phyloP scores from a whole-genome alignment of 2,329 filamentous ascomycete genomes.

The Sclerotiophoma versabilis region DNA sequence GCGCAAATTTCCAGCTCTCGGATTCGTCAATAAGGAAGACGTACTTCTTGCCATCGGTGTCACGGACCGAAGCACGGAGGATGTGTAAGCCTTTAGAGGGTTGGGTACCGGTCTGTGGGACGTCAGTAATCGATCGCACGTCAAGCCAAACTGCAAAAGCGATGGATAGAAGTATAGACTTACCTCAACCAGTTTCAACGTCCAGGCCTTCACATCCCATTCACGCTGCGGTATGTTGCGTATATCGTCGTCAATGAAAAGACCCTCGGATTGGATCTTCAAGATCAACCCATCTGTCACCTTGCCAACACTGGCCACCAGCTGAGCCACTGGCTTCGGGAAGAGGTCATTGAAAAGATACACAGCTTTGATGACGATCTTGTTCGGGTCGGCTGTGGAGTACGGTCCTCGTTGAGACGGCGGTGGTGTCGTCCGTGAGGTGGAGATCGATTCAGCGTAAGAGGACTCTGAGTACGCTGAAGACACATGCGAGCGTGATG shows the following conservation, averaged over 20 bases:
- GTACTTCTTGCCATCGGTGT: conserved; percentile 67
- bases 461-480: conserved; percentile 80
- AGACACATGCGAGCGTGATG: conserved; percentile 45
- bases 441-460: conserved; percentile 84
- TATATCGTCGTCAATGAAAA: conserved; percentile 97
- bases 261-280: conserved; percentile 88
- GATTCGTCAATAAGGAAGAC: conserved; percentile 66
- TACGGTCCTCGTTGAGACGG: conserved; percentile 80
- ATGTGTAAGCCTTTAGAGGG: conserved; percentile 58
- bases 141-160: background rate
- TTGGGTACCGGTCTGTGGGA: conserved; percentile 52
- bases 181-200: conserved; percentile 84
- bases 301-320: conserved; percentile 81
- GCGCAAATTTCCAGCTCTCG: conserved; percentile 69
- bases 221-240: conserved; percentile 91
- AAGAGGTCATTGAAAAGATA: conserved; percentile 92
- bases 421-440: conserved; percentile 81
- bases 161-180: background rate
- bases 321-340: conserved; percentile 86
- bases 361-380: conserved; percentile 93
- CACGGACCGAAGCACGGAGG: conserved; percentile 64
- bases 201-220: conserved; percentile 99
- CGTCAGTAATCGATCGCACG: conserved; percentile 19
- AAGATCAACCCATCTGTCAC: conserved; percentile 93
- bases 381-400: conserved; percentile 87